Conservation (phyloP, 2,329 filamentous ascomycete species). For the Colletotrichum sp. region DNA sequence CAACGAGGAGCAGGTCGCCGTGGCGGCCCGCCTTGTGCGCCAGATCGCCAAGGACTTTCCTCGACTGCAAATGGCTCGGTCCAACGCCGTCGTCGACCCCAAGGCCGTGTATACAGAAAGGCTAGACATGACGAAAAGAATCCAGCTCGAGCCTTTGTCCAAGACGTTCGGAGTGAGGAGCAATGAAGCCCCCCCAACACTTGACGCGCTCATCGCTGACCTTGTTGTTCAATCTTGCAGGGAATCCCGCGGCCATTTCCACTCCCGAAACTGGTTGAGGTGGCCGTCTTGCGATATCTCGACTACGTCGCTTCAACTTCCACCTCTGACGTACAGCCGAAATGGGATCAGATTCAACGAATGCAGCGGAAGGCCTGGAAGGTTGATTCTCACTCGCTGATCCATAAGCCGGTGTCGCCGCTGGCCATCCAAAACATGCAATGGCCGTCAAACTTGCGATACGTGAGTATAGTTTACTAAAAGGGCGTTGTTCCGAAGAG, state of each 20-base stretch:
- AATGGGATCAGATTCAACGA: neutral
- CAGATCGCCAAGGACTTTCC: neutral
- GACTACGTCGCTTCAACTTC: neutral
- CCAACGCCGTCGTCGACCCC: neutral
- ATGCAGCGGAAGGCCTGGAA: neutral
- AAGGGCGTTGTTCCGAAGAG: neutral
- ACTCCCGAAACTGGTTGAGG: neutral
- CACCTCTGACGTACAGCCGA: neutral
- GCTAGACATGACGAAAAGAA: neutral
- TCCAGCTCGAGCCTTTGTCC: neutral
- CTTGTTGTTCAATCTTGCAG: neutral
- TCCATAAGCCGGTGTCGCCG: neutral
- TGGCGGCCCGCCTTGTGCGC: slow-evolving; percentile 12
- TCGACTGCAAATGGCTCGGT: neutral
- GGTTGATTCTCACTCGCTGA: neutral
- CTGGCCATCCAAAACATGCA: neutral
- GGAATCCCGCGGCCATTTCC: neutral
- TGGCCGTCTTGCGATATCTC: neutral
- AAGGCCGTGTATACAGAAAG: neutral
- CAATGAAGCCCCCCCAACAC: neutral
- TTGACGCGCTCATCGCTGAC: neutral
- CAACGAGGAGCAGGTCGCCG: slow-evolving; percentile 5
- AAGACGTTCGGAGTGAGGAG: neutral
- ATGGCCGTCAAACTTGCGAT: neutral
- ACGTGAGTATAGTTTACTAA: neutral